phyloP scores from a whole-genome alignment of 169 alveolate genomes.

The Miamiensis avidus region DNA sequence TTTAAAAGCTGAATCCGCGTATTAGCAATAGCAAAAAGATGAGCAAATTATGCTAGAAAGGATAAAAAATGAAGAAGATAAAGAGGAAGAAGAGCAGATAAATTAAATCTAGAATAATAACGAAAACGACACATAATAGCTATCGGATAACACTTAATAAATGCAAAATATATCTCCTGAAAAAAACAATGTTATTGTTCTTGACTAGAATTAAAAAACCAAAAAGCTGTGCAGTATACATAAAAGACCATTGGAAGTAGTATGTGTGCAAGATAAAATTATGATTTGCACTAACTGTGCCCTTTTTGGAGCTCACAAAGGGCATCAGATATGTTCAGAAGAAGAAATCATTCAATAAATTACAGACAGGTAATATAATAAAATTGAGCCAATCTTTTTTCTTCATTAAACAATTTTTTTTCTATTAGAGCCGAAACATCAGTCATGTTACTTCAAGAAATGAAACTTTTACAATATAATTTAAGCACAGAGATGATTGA shows the following conservation, averaged over 20 bases:
- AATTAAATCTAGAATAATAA: too few species aligned
- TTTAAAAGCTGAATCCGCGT: too few species aligned
- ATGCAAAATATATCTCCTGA: too few species aligned
- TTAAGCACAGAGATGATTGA: neutral
- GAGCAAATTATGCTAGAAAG: too few species aligned
- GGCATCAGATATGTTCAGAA: conserved; percentile 22
- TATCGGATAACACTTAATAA: too few species aligned
- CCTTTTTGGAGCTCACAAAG: conserved; percentile 33
- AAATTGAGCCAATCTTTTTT: neutral
- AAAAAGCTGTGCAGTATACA: conserved; percentile 24
- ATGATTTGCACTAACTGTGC: conserved; percentile 45
- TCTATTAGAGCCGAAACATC: neutral
- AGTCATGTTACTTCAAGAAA: neutral
- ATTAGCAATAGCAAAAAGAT: too few species aligned
- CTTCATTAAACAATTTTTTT: too few species aligned
- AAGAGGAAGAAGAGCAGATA: too few species aligned
- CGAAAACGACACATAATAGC: too few species aligned
- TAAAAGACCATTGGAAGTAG: conserved; percentile 20
- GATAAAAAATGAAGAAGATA: too few species aligned
- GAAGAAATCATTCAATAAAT: neutral
- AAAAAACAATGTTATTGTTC: too few species aligned
- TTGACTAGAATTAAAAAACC: too few species aligned
- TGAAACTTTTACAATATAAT: neutral
- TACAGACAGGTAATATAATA: neutral
- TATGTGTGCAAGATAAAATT: conserved; percentile 24